Base-by-base conservation (phyloP, 192 early-diverging fungal species). In the Podila clonocystis region DNA sequence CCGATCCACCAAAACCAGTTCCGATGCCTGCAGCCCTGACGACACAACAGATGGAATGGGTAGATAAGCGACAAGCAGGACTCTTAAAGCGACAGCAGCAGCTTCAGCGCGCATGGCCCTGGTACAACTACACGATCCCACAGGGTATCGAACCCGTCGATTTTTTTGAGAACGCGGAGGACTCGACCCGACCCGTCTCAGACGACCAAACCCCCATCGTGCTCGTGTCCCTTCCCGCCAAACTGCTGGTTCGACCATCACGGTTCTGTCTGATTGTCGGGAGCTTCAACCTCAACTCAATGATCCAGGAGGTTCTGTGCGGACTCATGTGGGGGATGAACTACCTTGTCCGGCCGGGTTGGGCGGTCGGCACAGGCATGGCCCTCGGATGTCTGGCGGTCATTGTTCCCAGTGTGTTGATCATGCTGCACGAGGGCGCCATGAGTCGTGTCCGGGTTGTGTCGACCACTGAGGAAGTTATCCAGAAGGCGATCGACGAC, bases 321-420 rank as follows among this genome's bases (percentile, higher is more conserved):
- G 77, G 77, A 34, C 68, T 80, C 60, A 80, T 80, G 77, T 80
- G 77, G 77, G 77, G 77, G 8, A 80, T 80, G 71, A 72, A 65
- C 34, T 80, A 80, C 34, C 77, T 68, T 73, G 77, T 80, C 4
- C 70, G 77, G 0, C 77, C 77, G 0, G 77, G 77, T 4, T 80
- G 77, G 77, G 71, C 73, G 1, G 65, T 68, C 3, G 77, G 77
- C 1, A 72, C 66, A 33, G 77, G 77, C 1, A 80, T 80, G 77
- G 77, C 77, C 11, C 45, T 80, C 26, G 77, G 77, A 9, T 80
- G 77, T 62, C 5, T 80, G n/a, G 77, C 77, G 5, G 77, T 71
- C 24, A 80, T 80, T 28, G 57, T 73, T 20, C 77, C 77, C 0
- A 80, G 77, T 65, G 67, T 80, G 15, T 12, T 80, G 57, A 80